These are phyloP conservation scores for Epithele typhae DNA, from an alignment of 768 basidiomycete species.

Conservation along the genomic window DNA sequence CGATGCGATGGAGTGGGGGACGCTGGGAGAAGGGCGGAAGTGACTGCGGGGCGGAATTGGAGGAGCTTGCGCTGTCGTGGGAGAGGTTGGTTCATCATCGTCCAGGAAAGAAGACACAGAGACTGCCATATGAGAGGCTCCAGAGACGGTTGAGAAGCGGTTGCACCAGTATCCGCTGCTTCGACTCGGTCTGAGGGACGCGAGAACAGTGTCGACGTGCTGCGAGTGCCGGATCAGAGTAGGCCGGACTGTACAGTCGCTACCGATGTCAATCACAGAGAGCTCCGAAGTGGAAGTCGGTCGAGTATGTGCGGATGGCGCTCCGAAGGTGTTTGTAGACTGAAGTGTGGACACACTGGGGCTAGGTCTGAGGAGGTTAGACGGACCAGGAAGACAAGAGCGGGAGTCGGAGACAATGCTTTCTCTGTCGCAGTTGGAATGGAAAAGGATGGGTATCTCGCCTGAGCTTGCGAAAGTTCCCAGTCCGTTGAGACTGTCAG, in stretches of 20 bases:
- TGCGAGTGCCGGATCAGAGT: neutral
- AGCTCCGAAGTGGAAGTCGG: too few species aligned
- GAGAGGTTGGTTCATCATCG: too few species aligned
- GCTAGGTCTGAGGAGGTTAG: constrained; percentile 7
- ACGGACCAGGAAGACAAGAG: neutral
- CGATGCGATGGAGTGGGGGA: neutral
- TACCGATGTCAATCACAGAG: neutral
- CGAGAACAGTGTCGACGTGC: neutral
- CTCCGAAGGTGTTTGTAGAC: constrained; percentile 20
- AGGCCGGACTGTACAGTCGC: constrained; percentile 2
- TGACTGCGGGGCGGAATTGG: neutral
- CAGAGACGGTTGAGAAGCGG: constrained; percentile 8
- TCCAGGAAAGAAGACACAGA: constrained; percentile 17
- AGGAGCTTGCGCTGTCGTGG: neutral
- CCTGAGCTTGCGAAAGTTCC: constrained; percentile 19
- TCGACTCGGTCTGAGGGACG: constrained; percentile 1
- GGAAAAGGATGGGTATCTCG: constrained; percentile 25
- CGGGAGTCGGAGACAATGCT: neutral
- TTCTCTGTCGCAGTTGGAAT: constrained; percentile 8
- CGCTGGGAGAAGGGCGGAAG: neutral
- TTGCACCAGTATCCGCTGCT: constrained; percentile 14
- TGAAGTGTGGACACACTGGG: constrained; percentile 14
- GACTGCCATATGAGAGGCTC: constrained; percentile 13
- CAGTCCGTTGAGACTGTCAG: constrained; percentile 15
- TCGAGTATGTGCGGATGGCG: neutral